Evolutionary conservation across 1,139 yeast genomes (phyloP).

Genomic region (Yamadazyma dendronema): DNA sequence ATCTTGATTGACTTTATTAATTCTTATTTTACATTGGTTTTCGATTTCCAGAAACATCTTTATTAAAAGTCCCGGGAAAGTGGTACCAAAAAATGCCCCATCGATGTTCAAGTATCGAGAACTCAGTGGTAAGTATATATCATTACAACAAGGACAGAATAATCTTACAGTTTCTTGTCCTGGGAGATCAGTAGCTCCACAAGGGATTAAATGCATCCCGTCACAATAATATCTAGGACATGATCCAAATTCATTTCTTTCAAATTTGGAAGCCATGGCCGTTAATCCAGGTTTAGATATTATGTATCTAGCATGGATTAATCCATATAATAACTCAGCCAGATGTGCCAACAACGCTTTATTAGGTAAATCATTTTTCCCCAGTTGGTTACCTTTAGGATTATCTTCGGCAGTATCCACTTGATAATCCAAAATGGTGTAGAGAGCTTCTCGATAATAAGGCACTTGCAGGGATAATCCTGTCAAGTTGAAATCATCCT

Average conservation of each 20-base stretch:
- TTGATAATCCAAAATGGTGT: constrained; percentile 75
- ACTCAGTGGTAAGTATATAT: constrained; percentile 81
- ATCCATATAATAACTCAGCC: constrained; percentile 88
- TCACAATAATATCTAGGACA: constrained; percentile 92
- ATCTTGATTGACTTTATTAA: constrained; percentile 50
- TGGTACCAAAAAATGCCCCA: constrained; percentile 96
- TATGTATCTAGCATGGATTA: constrained; percentile 90
- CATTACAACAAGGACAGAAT: constrained; percentile 93
- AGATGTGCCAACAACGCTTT: constrained; percentile 80
- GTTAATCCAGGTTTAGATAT: constrained; percentile 87
- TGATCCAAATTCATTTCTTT: constrained; percentile 81
- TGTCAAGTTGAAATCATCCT: constrained; percentile 93
- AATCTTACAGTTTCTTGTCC: constrained; percentile 90
- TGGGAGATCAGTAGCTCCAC: constrained; percentile 87
- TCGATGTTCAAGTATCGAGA: constrained; percentile 84
- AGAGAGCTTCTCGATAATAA: constrained; percentile 87
- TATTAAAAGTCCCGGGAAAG: constrained; percentile 88
- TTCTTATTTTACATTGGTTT: constrained; percentile 47
- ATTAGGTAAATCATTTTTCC: constrained; percentile 53
- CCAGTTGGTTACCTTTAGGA: constrained; percentile 14
- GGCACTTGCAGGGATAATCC: constrained; percentile 87
- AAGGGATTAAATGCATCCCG: constrained; percentile 89
- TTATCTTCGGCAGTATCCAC: constrained; percentile 69
- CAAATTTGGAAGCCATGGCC: constrained; percentile 95
- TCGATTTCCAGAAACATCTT: constrained; percentile 85